Evolutionary conservation across 371 early-diverging fungal genomes (phyloP).

Genomic region (Batrachochytrium dendrobatidis): DNA sequence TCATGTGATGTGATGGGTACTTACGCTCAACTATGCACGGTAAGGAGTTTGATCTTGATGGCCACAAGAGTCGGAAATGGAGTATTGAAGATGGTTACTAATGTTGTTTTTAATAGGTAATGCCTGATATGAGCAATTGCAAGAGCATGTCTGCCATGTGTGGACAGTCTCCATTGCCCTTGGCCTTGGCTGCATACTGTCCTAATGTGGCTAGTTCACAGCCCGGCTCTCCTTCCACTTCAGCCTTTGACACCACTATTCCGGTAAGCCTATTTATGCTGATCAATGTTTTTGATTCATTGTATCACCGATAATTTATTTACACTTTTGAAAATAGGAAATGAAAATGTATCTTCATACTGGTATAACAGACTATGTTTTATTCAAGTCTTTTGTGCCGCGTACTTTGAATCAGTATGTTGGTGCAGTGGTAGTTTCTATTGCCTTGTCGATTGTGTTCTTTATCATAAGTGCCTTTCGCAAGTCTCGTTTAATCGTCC

Average conservation of each 20-base stretch:
- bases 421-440: conserved; percentile 9
- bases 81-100: too few species aligned
- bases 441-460: conserved; percentile 13
- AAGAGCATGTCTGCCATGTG: conserved; percentile 43
- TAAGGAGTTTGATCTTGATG: neutral
- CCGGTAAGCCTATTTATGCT: too few species aligned
- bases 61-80: too few species aligned
- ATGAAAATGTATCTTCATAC: conserved; percentile 56
- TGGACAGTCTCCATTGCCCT: conserved; percentile 7
- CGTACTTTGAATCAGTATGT: conserved; percentile 19
- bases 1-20: conserved; percentile 37
- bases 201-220: conserved; percentile 4
- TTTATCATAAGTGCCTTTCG: conserved; percentile 10
- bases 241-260: too few species aligned
- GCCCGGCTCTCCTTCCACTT: conserved; percentile 23
- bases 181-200: conserved; percentile 10
- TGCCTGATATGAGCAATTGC: conserved; percentile 60
- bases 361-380: conserved; percentile 42
- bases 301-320: too few species aligned
- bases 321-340: too few species aligned
- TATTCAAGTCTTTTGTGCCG: conserved; percentile 33
- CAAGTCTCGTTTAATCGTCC: neutral
- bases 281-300: too few species aligned
- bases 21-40: conserved; percentile 31
- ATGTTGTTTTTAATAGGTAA: too few species aligned